Percentiles rank a stretch among this genome's conserved stretches.
phyloP scores from a whole-genome alignment of 1,139 yeast species.

The Kurtzmaniella quercitrusa region DNA sequence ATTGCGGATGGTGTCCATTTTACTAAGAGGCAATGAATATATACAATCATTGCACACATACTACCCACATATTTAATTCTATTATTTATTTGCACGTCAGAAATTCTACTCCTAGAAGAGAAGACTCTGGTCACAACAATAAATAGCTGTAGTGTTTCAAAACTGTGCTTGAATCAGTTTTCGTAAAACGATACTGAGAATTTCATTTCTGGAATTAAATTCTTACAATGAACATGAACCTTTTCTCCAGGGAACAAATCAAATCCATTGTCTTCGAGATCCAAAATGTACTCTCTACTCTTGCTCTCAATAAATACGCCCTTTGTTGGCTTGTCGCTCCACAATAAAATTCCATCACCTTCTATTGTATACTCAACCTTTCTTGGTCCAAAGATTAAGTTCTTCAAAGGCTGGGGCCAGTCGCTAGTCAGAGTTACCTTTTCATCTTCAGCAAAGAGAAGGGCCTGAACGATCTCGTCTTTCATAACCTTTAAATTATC shows the following conservation, averaged over 20 bases:
- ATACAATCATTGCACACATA: too few relatives aligned
- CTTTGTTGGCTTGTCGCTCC: conserved; percentile 29
- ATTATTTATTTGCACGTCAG: too few relatives aligned
- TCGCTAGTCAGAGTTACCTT: conserved; percentile 33
- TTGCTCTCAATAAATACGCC: conserved; percentile 29
- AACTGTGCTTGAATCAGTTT: neutral
- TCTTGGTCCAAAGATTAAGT: conserved; percentile 18
- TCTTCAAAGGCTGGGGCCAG: conserved; percentile 55
- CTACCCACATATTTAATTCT: too few relatives aligned
- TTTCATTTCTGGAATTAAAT: neutral
- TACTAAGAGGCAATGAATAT: conserved; percentile 19
- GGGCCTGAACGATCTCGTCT: conserved; percentile 16
- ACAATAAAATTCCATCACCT: conserved; percentile 12
- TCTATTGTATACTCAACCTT: conserved; percentile 17
- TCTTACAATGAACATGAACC: conserved; percentile 9
- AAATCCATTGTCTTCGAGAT: conserved; percentile 37
- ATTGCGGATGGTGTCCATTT: conserved; percentile 78
- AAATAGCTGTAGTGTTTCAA: too few relatives aligned
- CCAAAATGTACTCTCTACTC: conserved; percentile 10
- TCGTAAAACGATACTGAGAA: neutral
- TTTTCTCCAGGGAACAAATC: conserved; percentile 39
- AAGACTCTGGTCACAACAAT: too few relatives aligned
- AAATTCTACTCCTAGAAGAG: too few relatives aligned
- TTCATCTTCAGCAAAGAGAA: conserved; percentile 13
- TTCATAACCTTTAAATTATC: conserved; percentile 13